Conservation (phyloP, 257 asterid species). For the Henckelia pumila region DNA sequence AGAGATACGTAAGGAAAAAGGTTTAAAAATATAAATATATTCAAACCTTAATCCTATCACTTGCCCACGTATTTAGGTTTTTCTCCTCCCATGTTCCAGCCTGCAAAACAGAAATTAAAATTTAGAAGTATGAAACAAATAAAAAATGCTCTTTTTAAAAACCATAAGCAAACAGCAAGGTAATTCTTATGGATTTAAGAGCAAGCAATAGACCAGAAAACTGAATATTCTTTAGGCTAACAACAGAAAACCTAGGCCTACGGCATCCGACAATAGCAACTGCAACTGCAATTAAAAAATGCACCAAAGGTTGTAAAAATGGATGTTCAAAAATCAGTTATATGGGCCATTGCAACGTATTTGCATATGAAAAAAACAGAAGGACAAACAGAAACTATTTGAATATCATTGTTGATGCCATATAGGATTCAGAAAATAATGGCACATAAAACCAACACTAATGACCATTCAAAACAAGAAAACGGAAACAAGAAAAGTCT, state of each 20-base stretch:
- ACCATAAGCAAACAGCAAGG: not conserved
- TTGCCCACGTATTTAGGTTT: constrained; percentile 49
- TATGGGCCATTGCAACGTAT: no score
- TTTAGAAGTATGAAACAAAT: not conserved
- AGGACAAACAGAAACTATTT: not conserved
- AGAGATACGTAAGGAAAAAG: not conserved
- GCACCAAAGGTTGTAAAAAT: not conserved
- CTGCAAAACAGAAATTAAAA: constrained; percentile 29
- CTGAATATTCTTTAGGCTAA: not conserved
- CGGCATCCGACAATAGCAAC: not conserved
- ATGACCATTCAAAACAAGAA: not conserved
- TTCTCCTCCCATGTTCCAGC: constrained; percentile 71
- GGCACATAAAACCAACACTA: not conserved
- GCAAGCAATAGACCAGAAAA: not conserved
- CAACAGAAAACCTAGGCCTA: not conserved
- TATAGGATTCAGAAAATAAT: not conserved
- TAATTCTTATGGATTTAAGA: not conserved
- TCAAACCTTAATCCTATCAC: constrained; percentile 48
- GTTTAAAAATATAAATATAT: not conserved
- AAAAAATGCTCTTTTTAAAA: not conserved
- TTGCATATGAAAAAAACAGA: not conserved
- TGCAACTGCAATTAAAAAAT: not conserved
- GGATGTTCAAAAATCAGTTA: no score
- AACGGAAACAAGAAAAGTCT: not conserved
- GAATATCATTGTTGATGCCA: not conserved